Conservation (phyloP, 345 rosid species). For the Citrus hindsii region DNA sequence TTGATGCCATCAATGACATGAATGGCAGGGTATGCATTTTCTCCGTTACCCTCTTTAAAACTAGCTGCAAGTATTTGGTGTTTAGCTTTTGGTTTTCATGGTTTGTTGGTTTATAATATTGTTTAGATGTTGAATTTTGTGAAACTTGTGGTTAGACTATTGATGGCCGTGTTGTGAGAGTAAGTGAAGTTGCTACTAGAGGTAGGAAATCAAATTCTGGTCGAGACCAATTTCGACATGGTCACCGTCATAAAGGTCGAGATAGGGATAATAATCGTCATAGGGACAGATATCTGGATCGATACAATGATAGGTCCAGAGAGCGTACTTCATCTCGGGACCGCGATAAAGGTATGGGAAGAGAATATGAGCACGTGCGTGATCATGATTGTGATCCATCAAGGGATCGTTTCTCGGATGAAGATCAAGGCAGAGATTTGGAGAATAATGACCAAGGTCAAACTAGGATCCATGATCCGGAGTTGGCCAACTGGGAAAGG, state of each 20-base stretch:
- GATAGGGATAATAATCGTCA: slow-evolving; percentile 46
- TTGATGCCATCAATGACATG: slow-evolving; percentile 83
- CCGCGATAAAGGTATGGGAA: slow-evolving; percentile 37
- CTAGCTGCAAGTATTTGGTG: not conserved
- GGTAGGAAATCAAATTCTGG: slow-evolving; percentile 53
- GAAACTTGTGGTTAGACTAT: slow-evolving; percentile 49
- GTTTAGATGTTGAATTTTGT: slow-evolving; percentile 15
- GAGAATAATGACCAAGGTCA: slow-evolving; percentile 37
- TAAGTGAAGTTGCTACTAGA: slow-evolving; percentile 69
- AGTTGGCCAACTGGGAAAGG: slow-evolving; percentile 18
- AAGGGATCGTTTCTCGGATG: slow-evolving; percentile 38
- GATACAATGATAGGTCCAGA: slow-evolving; percentile 46
- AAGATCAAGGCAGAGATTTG: slow-evolving; percentile 45
- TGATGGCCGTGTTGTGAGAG: slow-evolving; percentile 73
- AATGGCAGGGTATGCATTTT: slow-evolving; percentile 71
- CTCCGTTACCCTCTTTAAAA: not conserved
- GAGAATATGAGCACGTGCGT: slow-evolving; percentile 37
- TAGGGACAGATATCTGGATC: slow-evolving; percentile 37
- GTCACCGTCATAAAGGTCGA: slow-evolving; percentile 39
- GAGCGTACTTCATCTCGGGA: slow-evolving; percentile 58
- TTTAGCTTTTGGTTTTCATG: not conserved
- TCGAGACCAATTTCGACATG: slow-evolving; percentile 36
- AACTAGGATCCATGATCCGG: slow-evolving; percentile 26
- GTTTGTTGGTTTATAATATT: slow-evolving; percentile 5
- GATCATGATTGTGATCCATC: slow-evolving; percentile 46